Base-by-base conservation (phyloP, 768 basidiomycete genomes). In the Boletus eberwhitei region DNA sequence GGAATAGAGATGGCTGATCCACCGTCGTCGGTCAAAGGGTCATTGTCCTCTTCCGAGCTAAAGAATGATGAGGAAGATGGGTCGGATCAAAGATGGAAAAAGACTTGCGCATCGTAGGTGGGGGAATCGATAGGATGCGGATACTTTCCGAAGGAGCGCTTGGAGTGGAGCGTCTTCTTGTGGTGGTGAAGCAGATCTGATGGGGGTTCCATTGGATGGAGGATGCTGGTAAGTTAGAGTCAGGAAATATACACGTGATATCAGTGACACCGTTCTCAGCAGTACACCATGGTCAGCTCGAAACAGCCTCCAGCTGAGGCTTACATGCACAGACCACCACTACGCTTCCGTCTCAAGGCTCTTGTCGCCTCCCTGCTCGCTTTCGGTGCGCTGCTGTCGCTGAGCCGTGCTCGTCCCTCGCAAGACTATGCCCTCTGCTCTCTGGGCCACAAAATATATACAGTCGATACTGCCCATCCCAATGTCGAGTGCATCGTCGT, bases 41-140 rank as follows among this genome's bases (percentile, higher is more conserved):
- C 90, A 67, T 92, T 92, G 80, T 92, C 90, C 73, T 91, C 90
- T 65, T 91, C 88, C 4, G 88, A 90, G 69, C 87, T 88, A 67
- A 53, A 58, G 48, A 62, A 70, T 16, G 35, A 19, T 48, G 50
- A 53, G 44, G 41, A 46, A 59, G 58, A 64, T 37, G 56, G 35
- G 19, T 4, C 19, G 26, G 38, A 42, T 8, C 36, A 32, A 21
- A 24, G 13, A 39, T 21, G 40, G 9, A 41, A 16, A 31, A 36
- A 57, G 52, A 75, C 77, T 65, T 63, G 83, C 77, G 87, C 87
- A 71, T 89, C 87, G 73, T 89, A 89, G 4, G 87, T 87, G 17
- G 87, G 87, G 1, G 87, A 89, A 52, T 88, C 85, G 16, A 82
- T 65, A 26, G 73, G 73, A 57, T 76, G 80, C 11, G 85, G 81